Percentiles rank a stretch among this genome's conserved stretches.
Conservation (phyloP, 129 eudicot genomes). For the Artemisia tridentata region DNA sequence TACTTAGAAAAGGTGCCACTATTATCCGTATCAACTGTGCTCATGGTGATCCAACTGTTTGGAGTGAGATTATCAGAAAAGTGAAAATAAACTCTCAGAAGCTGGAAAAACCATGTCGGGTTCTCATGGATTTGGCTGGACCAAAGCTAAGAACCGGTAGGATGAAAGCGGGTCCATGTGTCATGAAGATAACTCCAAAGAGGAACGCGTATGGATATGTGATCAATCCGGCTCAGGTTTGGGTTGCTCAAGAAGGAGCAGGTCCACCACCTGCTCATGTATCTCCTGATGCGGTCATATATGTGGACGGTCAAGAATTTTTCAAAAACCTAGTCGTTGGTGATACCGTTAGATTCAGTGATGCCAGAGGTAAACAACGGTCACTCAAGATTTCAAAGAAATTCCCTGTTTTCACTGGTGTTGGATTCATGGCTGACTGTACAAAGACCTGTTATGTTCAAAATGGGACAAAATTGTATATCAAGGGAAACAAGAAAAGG, state of each 20-base stretch:
- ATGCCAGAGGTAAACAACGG: conserved; percentile 66
- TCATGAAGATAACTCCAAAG: conserved; percentile 67
- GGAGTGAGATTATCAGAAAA: conserved; percentile 73
- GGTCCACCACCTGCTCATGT: conserved; percentile 70
- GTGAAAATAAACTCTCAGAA: conserved; percentile 52
- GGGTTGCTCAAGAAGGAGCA: conserved; percentile 55
- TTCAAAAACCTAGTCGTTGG: conserved; percentile 43
- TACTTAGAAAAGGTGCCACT: conserved; percentile 56
- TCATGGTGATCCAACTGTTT: conserved; percentile 61
- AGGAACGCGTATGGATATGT: conserved; percentile 46
- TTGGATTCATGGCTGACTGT: conserved; percentile 73
- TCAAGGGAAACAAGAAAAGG: conserved; percentile 46
- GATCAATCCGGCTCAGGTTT: conserved; percentile 53
- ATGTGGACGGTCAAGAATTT: conserved; percentile 53
- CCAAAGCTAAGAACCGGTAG: conserved; percentile 73
- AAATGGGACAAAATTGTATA: conserved; percentile 44
- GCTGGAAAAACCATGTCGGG: conserved; percentile 67
- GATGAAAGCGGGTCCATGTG: conserved; percentile 62
- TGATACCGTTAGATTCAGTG: conserved; percentile 54
- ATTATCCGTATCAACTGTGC: conserved; percentile 79
- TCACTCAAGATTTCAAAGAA: conserved; percentile 44
- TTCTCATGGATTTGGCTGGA: conserved; percentile 87
- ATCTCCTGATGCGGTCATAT: conserved; percentile 60
- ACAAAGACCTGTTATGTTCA: conserved; percentile 52
- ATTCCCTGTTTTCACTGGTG: conserved; percentile 53